Conservation (phyloP, 2,329 filamentous ascomycete species). For the Cordyceps cicadae region DNA sequence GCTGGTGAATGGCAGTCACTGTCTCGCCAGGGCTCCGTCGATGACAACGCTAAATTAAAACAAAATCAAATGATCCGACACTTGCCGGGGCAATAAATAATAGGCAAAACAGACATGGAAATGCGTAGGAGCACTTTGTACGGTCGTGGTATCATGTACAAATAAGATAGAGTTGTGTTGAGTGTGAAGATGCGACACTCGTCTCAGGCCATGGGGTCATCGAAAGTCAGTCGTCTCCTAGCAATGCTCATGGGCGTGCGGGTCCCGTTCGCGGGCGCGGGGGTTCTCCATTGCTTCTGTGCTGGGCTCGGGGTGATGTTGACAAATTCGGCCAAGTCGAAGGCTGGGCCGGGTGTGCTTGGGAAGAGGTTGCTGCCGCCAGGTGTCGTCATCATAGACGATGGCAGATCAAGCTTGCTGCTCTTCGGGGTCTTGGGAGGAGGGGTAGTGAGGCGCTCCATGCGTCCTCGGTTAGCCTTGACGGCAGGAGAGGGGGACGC, state of each 20-base stretch:
- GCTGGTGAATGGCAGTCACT: neutral
- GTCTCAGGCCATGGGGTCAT: conserved; percentile 52
- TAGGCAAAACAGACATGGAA: neutral
- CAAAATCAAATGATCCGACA: neutral
- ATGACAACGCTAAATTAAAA: neutral
- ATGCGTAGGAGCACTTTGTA: conserved; percentile 17
- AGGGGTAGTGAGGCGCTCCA: conserved; percentile 68
- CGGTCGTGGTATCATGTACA: conserved; percentile 29
- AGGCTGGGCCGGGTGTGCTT: conserved; percentile 70
- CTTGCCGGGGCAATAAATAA: neutral
- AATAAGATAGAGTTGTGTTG: conserved; percentile 11
- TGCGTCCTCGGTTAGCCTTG: conserved; percentile 42
- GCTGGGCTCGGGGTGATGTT: conserved; percentile 95
- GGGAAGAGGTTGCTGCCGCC: conserved; percentile 61
- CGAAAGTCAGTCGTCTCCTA: conserved; percentile 74
- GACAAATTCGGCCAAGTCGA: conserved; percentile 95
- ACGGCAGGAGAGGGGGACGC: conserved; percentile 84
- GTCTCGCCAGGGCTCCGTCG: neutral
- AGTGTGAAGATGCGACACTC: neutral
- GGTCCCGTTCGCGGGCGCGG: conserved; percentile 43
- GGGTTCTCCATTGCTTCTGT: conserved; percentile 82
- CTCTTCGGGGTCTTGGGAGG: conserved; percentile 49
- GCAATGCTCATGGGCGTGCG: conserved; percentile 57
- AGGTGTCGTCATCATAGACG: conserved; percentile 83
- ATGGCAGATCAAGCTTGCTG: conserved; percentile 60